These are phyloP conservation scores for Funneliformis caledonium DNA, from an alignment of 371 early-diverging fungal genomes.

Conservation along the genomic window DNA sequence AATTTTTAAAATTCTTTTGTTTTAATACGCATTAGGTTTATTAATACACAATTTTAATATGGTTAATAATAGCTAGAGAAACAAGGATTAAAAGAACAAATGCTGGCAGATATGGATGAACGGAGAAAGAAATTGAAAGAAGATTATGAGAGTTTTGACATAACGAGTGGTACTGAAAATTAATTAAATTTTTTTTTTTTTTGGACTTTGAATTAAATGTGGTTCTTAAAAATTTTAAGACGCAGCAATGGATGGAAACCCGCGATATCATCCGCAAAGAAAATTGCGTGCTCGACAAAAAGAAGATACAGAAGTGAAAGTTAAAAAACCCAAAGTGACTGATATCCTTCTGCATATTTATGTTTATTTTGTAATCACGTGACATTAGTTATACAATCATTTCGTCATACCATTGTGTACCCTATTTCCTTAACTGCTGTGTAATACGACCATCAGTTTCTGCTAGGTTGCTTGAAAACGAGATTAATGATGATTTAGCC, in stretches of 20 bases:
- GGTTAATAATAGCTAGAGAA: not conserved
- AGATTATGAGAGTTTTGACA: constrained; percentile 29
- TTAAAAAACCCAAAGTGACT: constrained; percentile 12
- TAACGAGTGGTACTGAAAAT: constrained; percentile 26
- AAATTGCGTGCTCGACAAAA: constrained; percentile 20
- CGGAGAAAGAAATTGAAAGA: constrained; percentile 30
- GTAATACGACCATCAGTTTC: constrained; percentile 19
- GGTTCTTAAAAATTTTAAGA: constrained; percentile 11
- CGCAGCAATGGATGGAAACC: constrained; percentile 11
- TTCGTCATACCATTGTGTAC: not conserved
- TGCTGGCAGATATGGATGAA: constrained; percentile 38
- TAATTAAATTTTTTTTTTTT: not conserved
- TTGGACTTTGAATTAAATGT: not conserved
- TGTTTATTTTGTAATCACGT: not conserved
- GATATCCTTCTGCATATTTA: constrained; percentile 33
- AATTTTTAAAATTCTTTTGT: not conserved
- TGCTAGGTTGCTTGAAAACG: not conserved
- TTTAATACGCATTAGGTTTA: not conserved
- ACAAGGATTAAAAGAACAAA: constrained; percentile 24
- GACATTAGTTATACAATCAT: not conserved
- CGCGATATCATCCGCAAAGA: constrained; percentile 24
- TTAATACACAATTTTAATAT: not conserved
- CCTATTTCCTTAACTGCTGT: constrained; percentile 8
- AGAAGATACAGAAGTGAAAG: constrained; percentile 26
- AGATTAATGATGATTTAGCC: constrained; percentile 28